Evolutionary conservation across 768 basidiomycete species (phyloP).

Genomic region (Lactarius sp.): DNA sequence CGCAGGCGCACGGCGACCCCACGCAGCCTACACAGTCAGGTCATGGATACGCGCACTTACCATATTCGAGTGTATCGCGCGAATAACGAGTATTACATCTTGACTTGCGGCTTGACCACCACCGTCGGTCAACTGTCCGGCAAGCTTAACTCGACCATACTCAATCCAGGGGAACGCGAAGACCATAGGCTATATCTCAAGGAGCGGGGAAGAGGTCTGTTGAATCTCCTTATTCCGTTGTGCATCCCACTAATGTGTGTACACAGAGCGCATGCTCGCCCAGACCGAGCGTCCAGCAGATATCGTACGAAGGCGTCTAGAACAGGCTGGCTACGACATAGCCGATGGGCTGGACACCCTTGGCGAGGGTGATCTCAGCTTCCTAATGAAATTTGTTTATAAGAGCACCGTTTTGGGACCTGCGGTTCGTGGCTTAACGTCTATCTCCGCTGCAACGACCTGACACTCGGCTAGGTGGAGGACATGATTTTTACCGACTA

Average conservation of each 20-base stretch:
- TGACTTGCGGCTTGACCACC: slow-evolving; percentile 54
- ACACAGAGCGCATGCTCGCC: slow-evolving; percentile 74
- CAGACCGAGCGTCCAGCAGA: slow-evolving; percentile 78
- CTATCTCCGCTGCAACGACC: background rate
- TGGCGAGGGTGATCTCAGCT: slow-evolving; percentile 72
- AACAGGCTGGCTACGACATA: slow-evolving; percentile 85
- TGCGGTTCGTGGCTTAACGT: slow-evolving; percentile 41
- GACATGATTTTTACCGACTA: slow-evolving; percentile 66
- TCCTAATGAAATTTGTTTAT: slow-evolving; percentile 87
- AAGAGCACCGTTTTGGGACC: slow-evolving; percentile 68
- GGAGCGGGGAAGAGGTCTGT: slow-evolving; percentile 69
- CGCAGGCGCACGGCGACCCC: slow-evolving; percentile 20
- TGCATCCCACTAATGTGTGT: background rate
- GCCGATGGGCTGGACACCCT: slow-evolving; percentile 76
- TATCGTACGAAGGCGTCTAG: slow-evolving; percentile 76
- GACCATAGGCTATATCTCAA: slow-evolving; percentile 68
- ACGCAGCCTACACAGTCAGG: background rate
- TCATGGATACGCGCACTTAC: slow-evolving; percentile 32
- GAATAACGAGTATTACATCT: slow-evolving; percentile 67
- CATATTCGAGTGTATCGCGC: slow-evolving; percentile 74
- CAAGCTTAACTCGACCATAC: slow-evolving; percentile 54
- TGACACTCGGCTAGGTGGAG: slow-evolving; percentile 50
- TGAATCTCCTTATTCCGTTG: background rate
- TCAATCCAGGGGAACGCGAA: slow-evolving; percentile 47
- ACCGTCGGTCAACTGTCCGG: slow-evolving; percentile 66